Evolutionary conservation across 1,284 basidiomycete genomes (phyloP).

Genomic region (Mycosarcoma maydis): DNA sequence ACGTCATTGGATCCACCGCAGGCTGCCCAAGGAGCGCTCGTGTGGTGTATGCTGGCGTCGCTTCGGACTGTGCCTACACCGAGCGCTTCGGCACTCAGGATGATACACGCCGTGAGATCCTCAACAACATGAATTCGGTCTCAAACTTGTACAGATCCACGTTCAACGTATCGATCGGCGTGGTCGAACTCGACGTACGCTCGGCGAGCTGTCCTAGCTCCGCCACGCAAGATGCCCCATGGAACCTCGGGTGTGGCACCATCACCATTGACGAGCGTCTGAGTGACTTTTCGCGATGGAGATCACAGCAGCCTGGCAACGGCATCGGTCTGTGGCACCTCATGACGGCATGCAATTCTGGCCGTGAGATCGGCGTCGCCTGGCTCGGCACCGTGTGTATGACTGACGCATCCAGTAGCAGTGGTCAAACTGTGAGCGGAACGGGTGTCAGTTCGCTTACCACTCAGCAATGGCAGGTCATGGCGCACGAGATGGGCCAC

Average conservation of each 20-base stretch:
- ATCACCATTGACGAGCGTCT: constrained; percentile 75
- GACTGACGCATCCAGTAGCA: constrained; percentile 69
- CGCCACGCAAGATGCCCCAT: constrained; percentile 69
- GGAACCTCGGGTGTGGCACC: constrained; percentile 59
- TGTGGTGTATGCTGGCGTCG: constrained; percentile 85
- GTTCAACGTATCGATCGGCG: constrained; percentile 86
- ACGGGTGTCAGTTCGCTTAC: constrained; percentile 82
- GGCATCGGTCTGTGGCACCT: constrained; percentile 87
- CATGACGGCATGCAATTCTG: constrained; percentile 85
- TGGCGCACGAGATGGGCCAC: constrained; percentile 86
- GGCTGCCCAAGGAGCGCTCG: constrained; percentile 81
- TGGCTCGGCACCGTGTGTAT: constrained; percentile 71
- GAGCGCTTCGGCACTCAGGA: constrained; percentile 37
- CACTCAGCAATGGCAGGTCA: constrained; percentile 75
- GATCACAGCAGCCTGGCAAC: constrained; percentile 77
- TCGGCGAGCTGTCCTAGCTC: constrained; percentile 56
- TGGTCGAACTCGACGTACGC: constrained; percentile 80
- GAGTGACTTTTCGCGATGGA: constrained; percentile 83
- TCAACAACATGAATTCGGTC: constrained; percentile 79
- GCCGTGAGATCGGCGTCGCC: constrained; percentile 86
- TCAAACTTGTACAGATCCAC: constrained; percentile 78
- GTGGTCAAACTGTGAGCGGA: constrained; percentile 76
- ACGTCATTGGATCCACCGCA: constrained; percentile 74
- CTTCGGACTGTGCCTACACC: constrained; percentile 83
- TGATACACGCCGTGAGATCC: constrained; percentile 75